Base-by-base conservation (phyloP, 2,329 filamentous ascomycete species). In the Parascedosporium putredinis region DNA sequence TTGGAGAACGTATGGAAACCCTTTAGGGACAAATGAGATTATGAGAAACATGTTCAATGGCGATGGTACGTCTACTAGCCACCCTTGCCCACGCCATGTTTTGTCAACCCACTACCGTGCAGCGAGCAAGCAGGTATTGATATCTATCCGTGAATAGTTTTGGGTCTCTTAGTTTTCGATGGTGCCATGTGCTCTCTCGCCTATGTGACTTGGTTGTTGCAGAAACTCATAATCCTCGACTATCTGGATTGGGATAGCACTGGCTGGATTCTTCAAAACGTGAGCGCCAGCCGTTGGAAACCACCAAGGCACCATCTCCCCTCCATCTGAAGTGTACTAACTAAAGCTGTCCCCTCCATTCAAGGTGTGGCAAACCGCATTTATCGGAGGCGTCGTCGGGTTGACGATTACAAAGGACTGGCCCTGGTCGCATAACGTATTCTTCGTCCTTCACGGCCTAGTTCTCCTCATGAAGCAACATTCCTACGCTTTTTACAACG, bases 401-500 rank as follows among this genome's bases (percentile, higher is more conserved):
- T 78, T 84, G 68, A 83, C 84, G 0, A 73, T 84, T 46, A 74
- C 81, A 59, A 75, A 85, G 4, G 78, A 88, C 47, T 91, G 86
- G 86, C 83, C 85, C 1, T 90, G 86, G 86, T 87, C 86, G 12
- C 86, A 88, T 58, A 87, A 84, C 2, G 82, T 88, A 16, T 88
- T 86, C 62, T 85, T 87, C 47, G 80, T 86, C 8, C 68, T 90
- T 16, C 85, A 90, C 59, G 80, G 80, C 12, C 67, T 90, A 50
- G 78, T 85, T 3, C 84, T 89, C 73, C 62, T 90, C 22, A 90
- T 90, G 86, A 91, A 91, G 68, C 84, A 88, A 64, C 86, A 89
- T 61, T 84, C 81, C 16, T 89, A 87, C 59, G 75, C 83, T 4
- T 88, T 87, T 56, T 89, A 88, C 64, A 90, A 89, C 57, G 86